These are phyloP conservation scores for Fusarium nanum DNA, from an alignment of 2,329 filamentous ascomycete genomes.

Conservation along the genomic window DNA sequence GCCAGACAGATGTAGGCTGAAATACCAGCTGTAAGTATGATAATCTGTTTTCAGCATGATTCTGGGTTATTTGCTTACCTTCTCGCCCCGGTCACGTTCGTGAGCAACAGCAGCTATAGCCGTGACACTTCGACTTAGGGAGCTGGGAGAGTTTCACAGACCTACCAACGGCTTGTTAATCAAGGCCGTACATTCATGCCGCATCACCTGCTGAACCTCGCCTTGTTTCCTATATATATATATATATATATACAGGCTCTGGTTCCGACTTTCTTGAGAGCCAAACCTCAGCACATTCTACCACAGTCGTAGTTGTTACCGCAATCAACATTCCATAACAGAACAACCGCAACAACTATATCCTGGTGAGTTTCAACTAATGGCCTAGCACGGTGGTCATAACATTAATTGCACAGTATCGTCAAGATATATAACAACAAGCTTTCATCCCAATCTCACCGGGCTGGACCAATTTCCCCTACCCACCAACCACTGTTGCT, in stretches of 20 bases:
- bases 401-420: fast-evolving
- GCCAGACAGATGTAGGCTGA: neutral
- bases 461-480: fast-evolving
- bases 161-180: neutral
- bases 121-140: fast-evolving
- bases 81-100: fast-evolving
- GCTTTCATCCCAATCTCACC: fast-evolving
- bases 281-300: neutral
- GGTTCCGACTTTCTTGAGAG: neutral
- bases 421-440: neutral
- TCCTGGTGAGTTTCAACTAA: neutral
- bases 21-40: neutral
- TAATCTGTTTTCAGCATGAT: fast-evolving
- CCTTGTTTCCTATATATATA: fast-evolving
- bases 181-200: fast-evolving
- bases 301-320: fast-evolving
- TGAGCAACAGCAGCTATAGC: neutral
- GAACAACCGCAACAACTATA: neutral
- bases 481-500: neutral
- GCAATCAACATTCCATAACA: neutral
- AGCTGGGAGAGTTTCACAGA: neutral
- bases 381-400: no score
- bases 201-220: fast-evolving
- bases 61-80: fast-evolving
- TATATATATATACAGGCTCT: neutral